A percentile compares a stretch with the other conserved stretches of the same genome.
These are phyloP conservation scores for Schizonepeta tenuifolia DNA, from an alignment of 257 asterid genomes.

Conservation along the genomic window DNA sequence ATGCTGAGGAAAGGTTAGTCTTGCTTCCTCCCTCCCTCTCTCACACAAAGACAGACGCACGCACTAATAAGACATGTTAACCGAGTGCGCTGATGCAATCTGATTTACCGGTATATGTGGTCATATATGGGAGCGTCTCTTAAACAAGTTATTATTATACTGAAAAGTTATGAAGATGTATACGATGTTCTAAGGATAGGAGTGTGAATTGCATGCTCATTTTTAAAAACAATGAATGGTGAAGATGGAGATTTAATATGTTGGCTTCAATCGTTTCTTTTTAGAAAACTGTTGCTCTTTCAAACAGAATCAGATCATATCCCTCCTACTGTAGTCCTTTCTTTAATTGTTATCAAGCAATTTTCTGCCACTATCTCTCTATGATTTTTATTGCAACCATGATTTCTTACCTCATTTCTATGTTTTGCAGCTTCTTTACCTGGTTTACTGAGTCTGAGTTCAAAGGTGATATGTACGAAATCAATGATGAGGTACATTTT, in stretches of 20 bases:
- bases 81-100: neutral
- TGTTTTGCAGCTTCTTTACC: constrained; percentile 76
- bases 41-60: neutral
- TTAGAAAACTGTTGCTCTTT: neutral
- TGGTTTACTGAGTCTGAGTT: constrained; percentile 70
- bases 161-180: no score
- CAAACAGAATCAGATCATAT: neutral
- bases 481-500: constrained; percentile 79
- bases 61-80: neutral
- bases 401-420: constrained; percentile 26
- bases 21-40: neutral
- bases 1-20: constrained; percentile 79
- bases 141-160: no score
- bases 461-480: constrained; percentile 66
- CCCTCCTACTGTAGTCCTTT: neutral
- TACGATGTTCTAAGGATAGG: no score
- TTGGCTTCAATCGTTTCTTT: neutral
- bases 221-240: no score
- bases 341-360: constrained; percentile 9
- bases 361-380: constrained; percentile 21
- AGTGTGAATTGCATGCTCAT: neutral
- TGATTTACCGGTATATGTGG: no score
- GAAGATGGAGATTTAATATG: neutral
- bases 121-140: no score
- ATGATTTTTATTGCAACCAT: constrained; percentile 18